Percentiles rank a stretch among this genome's conserved stretches.
These are phyloP conservation scores for Thielaviopsis musarum DNA, from an alignment of 2,329 filamentous ascomycete genomes.

Conservation along the genomic window DNA sequence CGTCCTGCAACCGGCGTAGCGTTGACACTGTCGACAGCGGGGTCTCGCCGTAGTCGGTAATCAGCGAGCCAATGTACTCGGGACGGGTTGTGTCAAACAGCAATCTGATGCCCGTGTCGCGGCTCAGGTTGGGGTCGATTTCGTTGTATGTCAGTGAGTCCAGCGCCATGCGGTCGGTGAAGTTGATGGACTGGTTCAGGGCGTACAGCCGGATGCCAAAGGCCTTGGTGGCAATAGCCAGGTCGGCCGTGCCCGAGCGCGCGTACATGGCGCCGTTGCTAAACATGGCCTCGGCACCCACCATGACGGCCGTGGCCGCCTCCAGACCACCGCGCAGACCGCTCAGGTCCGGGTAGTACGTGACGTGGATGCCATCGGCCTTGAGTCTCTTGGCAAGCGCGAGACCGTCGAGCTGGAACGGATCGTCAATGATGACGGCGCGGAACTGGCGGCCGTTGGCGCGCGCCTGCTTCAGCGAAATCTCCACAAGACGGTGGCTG, in stretches of 20 bases:
- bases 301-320: conserved; percentile 53
- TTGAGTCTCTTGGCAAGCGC: conserved; percentile 51
- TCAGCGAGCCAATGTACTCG: conserved; percentile 70
- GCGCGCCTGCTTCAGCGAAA: conserved; percentile 59
- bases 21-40: conserved; percentile 10
- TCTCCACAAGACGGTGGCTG: conserved; percentile 71
- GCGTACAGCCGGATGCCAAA: conserved; percentile 68
- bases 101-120: conserved; percentile 38
- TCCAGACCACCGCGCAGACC: conserved; percentile 60
- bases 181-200: conserved; percentile 89
- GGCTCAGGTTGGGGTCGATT: conserved; percentile 57
- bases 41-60: conserved; percentile 63
- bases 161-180: conserved; percentile 67
- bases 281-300: conserved; percentile 89
- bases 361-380: conserved; percentile 54
- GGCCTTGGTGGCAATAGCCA: conserved; percentile 68
- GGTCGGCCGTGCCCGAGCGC: conserved; percentile 67
- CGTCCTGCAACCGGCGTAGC: conserved; percentile 13
- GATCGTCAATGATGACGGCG: conserved; percentile 68
- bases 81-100: conserved; percentile 88
- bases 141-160: conserved; percentile 94
- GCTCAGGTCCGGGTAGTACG: conserved; percentile 63
- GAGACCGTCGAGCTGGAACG: conserved; percentile 34
- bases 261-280: conserved; percentile 86
- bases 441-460: conserved; percentile 56